Evolutionary conservation across 2,329 filamentous ascomycete species (phyloP).

Genomic region (Paraphoma chrysanthemicola): DNA sequence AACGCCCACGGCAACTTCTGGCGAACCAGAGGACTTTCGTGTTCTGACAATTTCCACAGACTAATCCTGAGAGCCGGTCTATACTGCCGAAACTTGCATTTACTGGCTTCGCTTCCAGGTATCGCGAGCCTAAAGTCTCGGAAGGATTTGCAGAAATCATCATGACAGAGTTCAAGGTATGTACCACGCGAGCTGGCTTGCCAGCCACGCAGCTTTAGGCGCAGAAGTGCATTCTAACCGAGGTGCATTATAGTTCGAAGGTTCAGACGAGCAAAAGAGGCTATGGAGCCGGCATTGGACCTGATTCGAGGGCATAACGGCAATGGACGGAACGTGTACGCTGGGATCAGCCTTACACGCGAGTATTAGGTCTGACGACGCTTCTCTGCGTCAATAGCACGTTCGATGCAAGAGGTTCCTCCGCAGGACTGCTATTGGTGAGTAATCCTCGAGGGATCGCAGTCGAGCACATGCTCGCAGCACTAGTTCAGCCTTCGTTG

Average conservation of each 20-base stretch:
- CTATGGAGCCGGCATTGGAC: constrained; percentile 83
- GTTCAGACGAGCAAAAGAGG: constrained; percentile 70
- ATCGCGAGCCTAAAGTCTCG: constrained; percentile 71
- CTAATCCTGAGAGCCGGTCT: constrained; percentile 83
- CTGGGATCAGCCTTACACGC: constrained; percentile 15
- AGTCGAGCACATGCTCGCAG: constrained; percentile 28
- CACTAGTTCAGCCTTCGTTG: constrained; percentile 18
- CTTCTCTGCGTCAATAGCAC: constrained; percentile 7
- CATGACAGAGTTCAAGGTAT: constrained; percentile 73
- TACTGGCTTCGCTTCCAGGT: constrained; percentile 74
- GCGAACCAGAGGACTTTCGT: constrained; percentile 9
- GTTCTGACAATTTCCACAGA: constrained; percentile 49
- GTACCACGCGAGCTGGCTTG: constrained; percentile 22
- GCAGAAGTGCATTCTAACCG: constrained; percentile 26
- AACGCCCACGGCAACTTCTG: constrained; percentile 6
- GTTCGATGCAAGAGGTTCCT: background rate
- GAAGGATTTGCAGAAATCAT: constrained; percentile 88
- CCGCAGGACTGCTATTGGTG: constrained; percentile 12
- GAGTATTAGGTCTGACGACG: constrained; percentile 19
- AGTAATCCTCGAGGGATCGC: constrained; percentile 7
- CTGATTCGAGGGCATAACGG: constrained; percentile 44
- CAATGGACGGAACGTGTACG: background rate
- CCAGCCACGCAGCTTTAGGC: constrained; percentile 5
- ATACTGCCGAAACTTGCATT: constrained; percentile 83
- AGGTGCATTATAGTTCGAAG: constrained; percentile 66